Conservation (phyloP, 1,284 basidiomycete genomes). For the Afroboletus lepidellus region DNA sequence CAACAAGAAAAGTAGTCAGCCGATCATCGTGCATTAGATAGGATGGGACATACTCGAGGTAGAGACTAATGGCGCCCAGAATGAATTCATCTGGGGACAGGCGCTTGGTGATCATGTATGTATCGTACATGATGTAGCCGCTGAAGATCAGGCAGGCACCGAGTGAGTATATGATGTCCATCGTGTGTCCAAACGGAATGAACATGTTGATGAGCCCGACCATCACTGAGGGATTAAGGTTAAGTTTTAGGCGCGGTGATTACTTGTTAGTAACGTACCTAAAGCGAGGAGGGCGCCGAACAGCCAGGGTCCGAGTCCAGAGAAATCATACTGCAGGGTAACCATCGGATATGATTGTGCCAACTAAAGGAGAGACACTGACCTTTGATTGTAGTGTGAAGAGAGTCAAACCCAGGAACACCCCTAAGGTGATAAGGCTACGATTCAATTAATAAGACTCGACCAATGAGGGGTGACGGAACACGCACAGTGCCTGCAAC, state of each 20-base stretch:
- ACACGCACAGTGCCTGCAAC: conserved; percentile 76
- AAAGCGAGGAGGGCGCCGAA: conserved; percentile 76
- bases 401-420: conserved; percentile 83
- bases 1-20: conserved; percentile 6
- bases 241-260: background rate
- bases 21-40: background rate
- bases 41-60: conserved; percentile 66
- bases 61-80: conserved; percentile 81
- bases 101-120: conserved; percentile 77
- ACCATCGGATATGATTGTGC: conserved; percentile 1
- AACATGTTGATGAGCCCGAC: conserved; percentile 77
- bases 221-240: conserved; percentile 49
- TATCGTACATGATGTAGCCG: conserved; percentile 84
- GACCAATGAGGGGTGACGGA: background rate
- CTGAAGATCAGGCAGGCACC: conserved; percentile 83
- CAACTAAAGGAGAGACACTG: conserved; percentile 8
- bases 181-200: conserved; percentile 73
- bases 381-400: conserved; percentile 87
- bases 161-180: conserved; percentile 77
- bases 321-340: conserved; percentile 74
- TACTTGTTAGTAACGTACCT: conserved; percentile 41
- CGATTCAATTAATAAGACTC: conserved; percentile 14
- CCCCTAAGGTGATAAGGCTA: conserved; percentile 80
- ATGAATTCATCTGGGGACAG: conserved; percentile 88
- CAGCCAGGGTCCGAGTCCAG: conserved; percentile 80